phyloP scores from a whole-genome alignment of 345 rosid genomes.

The Hirschfeldia incana region DNA sequence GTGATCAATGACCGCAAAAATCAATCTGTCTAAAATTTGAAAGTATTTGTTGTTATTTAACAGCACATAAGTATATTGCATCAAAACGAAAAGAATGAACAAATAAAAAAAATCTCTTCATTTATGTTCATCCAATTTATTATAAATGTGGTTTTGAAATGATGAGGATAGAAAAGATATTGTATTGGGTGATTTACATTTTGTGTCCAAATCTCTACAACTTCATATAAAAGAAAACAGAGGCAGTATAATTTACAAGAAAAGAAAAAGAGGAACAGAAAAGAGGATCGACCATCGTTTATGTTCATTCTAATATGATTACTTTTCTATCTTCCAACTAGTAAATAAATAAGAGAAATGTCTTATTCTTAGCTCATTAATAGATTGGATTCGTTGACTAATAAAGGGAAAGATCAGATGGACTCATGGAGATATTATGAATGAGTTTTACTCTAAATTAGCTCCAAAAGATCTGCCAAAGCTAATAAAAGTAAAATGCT shows the following conservation, averaged over 20 bases:
- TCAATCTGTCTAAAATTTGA: background rate
- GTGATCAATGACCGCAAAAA: background rate
- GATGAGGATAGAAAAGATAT: no score
- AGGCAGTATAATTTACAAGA: background rate
- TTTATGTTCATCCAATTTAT: no score
- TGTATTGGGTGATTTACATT: no score
- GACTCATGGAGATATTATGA: background rate
- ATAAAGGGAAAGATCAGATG: slow-evolving; percentile 15
- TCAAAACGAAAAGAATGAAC: background rate
- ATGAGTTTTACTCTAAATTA: background rate
- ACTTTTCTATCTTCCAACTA: background rate
- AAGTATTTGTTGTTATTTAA: background rate
- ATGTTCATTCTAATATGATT: background rate
- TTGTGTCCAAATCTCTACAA: no score
- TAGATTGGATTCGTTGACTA: slow-evolving; percentile 11
- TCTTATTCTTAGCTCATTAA: background rate
- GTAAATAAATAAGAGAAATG: background rate
- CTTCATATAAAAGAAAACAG: no score
- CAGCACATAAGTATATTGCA: background rate
- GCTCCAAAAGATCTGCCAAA: background rate
- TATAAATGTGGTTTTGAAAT: no score
- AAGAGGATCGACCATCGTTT: background rate
- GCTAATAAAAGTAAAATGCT: background rate
- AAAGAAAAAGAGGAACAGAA: background rate
- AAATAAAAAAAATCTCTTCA: background rate